Conservation (phyloP, 768 basidiomycete genomes). For the Ramaria sp. region DNA sequence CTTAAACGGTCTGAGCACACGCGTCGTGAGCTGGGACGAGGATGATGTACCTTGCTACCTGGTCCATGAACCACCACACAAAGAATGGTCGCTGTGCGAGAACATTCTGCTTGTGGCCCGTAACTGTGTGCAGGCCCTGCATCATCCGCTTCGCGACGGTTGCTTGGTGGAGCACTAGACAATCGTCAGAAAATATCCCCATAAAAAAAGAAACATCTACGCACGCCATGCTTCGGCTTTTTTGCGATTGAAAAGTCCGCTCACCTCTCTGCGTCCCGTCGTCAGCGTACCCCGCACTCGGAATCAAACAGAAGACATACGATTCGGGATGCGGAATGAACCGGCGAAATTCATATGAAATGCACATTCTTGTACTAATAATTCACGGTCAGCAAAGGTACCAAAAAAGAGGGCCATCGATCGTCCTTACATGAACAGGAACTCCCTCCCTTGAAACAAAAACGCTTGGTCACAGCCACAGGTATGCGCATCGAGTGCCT, state of each 20-base stretch:
- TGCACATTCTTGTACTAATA: constrained; percentile 55
- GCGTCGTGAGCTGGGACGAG: constrained; percentile 14
- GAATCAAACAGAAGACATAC: constrained; percentile 23
- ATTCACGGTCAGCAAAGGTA: constrained; percentile 9
- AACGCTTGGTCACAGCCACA: constrained; percentile 64
- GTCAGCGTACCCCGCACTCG: constrained; percentile 24
- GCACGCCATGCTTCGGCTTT: constrained; percentile 63
- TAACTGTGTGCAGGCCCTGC: constrained; percentile 40
- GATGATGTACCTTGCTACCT: constrained; percentile 45
- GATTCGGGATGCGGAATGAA: constrained; percentile 43
- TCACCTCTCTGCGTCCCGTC: constrained; percentile 36
- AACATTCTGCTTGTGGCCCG: constrained; percentile 40
- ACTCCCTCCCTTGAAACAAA: constrained; percentile 58
- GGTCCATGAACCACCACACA: constrained; percentile 61
- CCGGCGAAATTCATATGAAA: constrained; percentile 56
- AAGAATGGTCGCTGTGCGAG: constrained; percentile 62
- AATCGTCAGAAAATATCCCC: constrained; percentile 19
- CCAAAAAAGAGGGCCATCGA: background rate
- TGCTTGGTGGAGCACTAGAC: constrained; percentile 61
- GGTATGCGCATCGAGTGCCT: constrained; percentile 51
- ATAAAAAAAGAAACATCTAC: constrained; percentile 18
- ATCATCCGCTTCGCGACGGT: constrained; percentile 55
- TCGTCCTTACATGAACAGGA: constrained; percentile 57
- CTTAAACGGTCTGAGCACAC: constrained; percentile 22
- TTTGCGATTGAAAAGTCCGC: constrained; percentile 41